Percentiles rank a stretch among this genome's conserved stretches.
Evolutionary conservation across 208 protist genomes (phyloP).

Genomic region (Leishmania gerbilli): DNA sequence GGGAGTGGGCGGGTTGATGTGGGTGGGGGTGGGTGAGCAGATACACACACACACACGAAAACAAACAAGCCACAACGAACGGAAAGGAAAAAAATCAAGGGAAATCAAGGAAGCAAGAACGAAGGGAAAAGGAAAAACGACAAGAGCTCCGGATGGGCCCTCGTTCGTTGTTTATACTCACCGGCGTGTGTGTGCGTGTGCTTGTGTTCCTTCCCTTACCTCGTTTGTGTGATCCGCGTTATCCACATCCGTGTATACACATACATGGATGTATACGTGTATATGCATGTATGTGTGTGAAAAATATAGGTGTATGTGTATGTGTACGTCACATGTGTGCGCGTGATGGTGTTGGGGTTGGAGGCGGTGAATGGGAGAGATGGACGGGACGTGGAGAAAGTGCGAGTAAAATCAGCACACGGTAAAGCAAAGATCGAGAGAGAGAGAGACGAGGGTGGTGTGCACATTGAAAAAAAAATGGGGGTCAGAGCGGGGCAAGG

Average conservation of each 20-base stretch:
- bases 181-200: neutral
- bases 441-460: neutral
- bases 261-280: neutral
- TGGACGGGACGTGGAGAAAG: neutral
- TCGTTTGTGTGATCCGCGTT: too few relatives aligned
- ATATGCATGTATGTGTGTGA: neutral
- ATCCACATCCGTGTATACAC: too few relatives aligned
- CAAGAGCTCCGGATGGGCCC: neutral
- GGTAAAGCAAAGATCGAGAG: neutral
- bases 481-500: too few relatives aligned
- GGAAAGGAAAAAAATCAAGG: neutral
- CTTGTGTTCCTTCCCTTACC: neutral
- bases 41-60: constrained; percentile 8
- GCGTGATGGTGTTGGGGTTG: neutral
- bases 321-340: neutral
- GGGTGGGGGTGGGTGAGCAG: neutral
- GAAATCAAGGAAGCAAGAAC: neutral
- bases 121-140: neutral
- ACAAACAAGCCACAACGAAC: constrained; percentile 8
- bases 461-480: neutral
- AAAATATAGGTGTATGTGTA: neutral
- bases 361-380: neutral
- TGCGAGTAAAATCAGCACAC: neutral
- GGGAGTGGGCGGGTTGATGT: neutral
- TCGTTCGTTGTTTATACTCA: neutral